Conservation (phyloP, 768 basidiomycete genomes). For the Lactarius hatsudake region DNA sequence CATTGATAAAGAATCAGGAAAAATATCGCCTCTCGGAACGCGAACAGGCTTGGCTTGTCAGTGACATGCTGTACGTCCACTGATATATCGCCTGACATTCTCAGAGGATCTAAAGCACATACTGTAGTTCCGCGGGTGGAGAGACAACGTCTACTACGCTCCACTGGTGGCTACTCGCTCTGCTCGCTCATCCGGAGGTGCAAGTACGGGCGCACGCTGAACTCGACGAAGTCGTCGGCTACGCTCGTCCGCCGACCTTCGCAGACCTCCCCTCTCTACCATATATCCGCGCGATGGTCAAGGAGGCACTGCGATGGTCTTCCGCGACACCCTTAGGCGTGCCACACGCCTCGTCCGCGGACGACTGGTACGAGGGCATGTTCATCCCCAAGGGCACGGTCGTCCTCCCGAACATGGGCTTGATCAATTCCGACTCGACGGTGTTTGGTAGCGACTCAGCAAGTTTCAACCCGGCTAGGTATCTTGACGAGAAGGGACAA, state of each 20-base stretch:
- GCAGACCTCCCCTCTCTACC: background rate
- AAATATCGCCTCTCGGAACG: conserved; percentile 8
- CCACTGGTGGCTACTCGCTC: background rate
- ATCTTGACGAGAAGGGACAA: background rate
- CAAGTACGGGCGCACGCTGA: background rate
- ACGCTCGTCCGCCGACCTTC: background rate
- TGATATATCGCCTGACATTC: background rate
- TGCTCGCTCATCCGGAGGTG: background rate
- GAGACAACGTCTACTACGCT: background rate
- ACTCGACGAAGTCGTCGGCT: background rate
- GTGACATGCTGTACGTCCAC: conserved; percentile 19
- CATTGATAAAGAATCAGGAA: conserved; percentile 5
- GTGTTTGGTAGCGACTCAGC: no score
- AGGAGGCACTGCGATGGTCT: background rate
- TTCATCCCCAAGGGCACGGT: background rate
- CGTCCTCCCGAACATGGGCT: background rate
- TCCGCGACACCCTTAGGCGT: conserved; percentile 9
- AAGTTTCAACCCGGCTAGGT: no score
- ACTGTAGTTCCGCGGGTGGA: background rate
- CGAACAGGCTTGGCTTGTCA: conserved; percentile 20
- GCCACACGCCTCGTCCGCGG: background rate
- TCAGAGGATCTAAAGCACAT: background rate
- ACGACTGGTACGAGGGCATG: background rate
- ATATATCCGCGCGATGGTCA: background rate
- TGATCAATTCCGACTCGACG: background rate